Evolutionary conservation across 768 basidiomycete species (phyloP).

Genomic region (Leccinum subgranulosum): DNA sequence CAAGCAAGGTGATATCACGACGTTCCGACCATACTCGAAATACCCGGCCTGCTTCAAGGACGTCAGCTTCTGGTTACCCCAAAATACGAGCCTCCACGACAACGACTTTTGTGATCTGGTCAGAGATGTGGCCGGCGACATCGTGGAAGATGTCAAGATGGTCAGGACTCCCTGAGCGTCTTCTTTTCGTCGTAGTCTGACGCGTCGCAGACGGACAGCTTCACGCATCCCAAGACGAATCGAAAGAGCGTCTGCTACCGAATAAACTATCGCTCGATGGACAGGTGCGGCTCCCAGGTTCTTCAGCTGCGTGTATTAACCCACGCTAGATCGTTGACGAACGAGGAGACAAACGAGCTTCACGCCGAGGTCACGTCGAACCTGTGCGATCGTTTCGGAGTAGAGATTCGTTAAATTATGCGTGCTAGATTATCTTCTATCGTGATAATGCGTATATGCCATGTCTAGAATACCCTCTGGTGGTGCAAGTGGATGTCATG

Average conservation of each 20-base stretch:
- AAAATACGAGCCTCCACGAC: conserved; percentile 65
- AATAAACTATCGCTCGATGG: conserved; percentile 96
- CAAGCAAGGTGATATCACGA: conserved; percentile 64
- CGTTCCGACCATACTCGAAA: conserved; percentile 89
- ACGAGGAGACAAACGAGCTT: conserved; percentile 84
- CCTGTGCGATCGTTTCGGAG: conserved; percentile 62
- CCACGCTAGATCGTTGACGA: conserved; percentile 68
- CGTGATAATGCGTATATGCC: conserved; percentile 25
- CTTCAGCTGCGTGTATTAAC: conserved; percentile 2
- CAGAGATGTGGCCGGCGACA: conserved; percentile 86
- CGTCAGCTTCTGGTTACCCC: conserved; percentile 87
- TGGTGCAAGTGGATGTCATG: conserved; percentile 25
- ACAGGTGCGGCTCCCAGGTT: conserved; percentile 51
- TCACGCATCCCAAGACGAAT: conserved; percentile 84
- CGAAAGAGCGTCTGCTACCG: conserved; percentile 83
- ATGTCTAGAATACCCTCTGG: conserved; percentile 27
- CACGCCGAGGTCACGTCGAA: conserved; percentile 60
- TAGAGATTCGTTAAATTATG: conserved; percentile 80
- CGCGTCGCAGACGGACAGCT: conserved; percentile 75
- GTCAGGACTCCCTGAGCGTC: conserved; percentile 39
- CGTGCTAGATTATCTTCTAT: conserved; percentile 37
- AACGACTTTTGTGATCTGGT: conserved; percentile 98
- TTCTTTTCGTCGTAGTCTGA: conserved; percentile 1
- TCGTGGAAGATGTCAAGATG: conserved; percentile 87
- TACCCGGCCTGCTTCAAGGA: conserved; percentile 94